A percentile compares a stretch with the other conserved stretches of the same genome.
phyloP scores from a whole-genome alignment of 2,329 filamentous ascomycete genomes.

The Diaporthe amygdali region DNA sequence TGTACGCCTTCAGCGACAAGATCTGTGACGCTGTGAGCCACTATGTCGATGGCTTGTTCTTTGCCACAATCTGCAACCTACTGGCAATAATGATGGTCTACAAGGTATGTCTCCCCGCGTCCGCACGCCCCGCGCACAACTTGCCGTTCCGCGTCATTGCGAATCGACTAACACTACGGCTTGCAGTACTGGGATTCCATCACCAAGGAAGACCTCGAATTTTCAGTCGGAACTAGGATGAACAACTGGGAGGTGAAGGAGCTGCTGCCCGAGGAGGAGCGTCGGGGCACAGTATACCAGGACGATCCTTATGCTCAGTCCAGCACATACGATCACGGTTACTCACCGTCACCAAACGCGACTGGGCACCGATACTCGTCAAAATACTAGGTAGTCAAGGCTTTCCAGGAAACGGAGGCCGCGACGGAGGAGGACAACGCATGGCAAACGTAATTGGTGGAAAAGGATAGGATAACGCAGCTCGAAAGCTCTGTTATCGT shows the following conservation, averaged over 20 bases:
- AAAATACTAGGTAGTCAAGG: conserved; percentile 45
- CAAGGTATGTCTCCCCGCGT: conserved; percentile 66
- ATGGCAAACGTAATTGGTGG: neutral
- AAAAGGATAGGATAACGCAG: neutral
- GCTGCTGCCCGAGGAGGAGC: conserved; percentile 79
- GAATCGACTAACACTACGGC: conserved; percentile 20
- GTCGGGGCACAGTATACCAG: conserved; percentile 73
- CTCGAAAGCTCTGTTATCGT: neutral
- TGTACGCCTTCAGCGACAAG: conserved; percentile 86
- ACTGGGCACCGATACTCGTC: conserved; percentile 43
- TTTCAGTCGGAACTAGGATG: conserved; percentile 91
- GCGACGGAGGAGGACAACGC: neutral
- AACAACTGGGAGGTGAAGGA: conserved; percentile 99
- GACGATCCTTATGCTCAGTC: conserved; percentile 69
- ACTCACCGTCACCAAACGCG: conserved; percentile 46
- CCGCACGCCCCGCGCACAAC: neutral
- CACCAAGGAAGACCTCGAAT: conserved; percentile 96
- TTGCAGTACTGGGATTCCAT: conserved; percentile 97
- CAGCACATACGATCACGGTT: conserved; percentile 57
- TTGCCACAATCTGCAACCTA: conserved; percentile 92
- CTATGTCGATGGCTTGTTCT: conserved; percentile 93
- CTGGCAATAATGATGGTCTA: conserved; percentile 99
- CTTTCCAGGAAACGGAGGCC: neutral
- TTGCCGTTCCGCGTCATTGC: neutral
- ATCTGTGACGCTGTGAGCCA: conserved; percentile 88